These are phyloP conservation scores for Liriodendron chinense DNA, from an alignment of 164 flowering plant genomes.

Conservation along the genomic window DNA sequence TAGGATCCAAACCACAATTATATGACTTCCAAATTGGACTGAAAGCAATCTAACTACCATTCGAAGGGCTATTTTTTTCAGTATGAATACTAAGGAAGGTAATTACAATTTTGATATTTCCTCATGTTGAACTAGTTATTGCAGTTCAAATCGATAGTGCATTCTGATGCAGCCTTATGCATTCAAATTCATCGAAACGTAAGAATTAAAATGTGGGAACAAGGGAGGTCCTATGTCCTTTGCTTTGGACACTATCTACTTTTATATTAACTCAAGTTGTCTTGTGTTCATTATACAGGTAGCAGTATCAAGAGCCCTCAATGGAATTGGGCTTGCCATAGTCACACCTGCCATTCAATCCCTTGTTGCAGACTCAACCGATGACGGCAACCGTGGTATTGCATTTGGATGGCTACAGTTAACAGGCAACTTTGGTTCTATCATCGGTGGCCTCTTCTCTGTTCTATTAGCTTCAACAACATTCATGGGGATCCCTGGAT, in stretches of 20 bases:
- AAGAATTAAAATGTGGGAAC: too few relatives aligned
- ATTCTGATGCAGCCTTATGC: too few relatives aligned
- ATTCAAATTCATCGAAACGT: too few relatives aligned
- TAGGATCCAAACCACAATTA: too few relatives aligned
- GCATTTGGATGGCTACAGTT: slow-evolving; percentile 97
- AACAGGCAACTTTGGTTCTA: slow-evolving; percentile 72
- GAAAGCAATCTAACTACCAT: too few relatives aligned
- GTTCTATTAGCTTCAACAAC: slow-evolving; percentile 65
- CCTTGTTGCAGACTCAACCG: slow-evolving; percentile 89
- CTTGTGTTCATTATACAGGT: slow-evolving; percentile 42
- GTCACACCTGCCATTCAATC: slow-evolving; percentile 90
- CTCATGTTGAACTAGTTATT: too few relatives aligned
- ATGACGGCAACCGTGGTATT: slow-evolving; percentile 66
- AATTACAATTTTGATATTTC: too few relatives aligned
- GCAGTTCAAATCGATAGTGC: too few relatives aligned
- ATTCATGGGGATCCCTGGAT: slow-evolving; percentile 77
- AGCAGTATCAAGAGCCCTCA: slow-evolving; percentile 76
- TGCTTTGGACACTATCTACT: background rate
- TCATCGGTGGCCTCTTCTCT: slow-evolving; percentile 76
- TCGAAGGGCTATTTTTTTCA: too few relatives aligned
- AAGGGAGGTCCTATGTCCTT: too few relatives aligned
- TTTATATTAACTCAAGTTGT: background rate
- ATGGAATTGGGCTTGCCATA: slow-evolving; percentile 90
- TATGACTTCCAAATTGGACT: too few relatives aligned
- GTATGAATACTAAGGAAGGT: too few relatives aligned